phyloP scores from a whole-genome alignment of 805 yeast species.

The Candida berthetii region DNA sequence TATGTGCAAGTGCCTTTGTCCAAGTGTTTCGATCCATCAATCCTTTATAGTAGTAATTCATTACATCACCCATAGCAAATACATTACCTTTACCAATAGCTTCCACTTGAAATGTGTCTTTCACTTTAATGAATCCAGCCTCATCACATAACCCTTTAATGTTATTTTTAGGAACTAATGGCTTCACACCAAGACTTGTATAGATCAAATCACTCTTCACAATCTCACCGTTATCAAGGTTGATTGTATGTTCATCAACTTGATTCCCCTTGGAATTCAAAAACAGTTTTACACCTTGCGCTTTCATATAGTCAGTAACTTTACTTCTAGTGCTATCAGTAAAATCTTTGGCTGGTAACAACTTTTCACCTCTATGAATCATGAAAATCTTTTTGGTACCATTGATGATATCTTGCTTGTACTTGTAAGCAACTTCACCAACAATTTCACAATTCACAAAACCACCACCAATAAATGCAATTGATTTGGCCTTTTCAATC shows the following conservation, averaged over 20 bases:
- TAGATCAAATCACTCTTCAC: constrained; percentile 10
- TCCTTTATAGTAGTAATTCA: constrained; percentile 18
- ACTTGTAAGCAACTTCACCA: constrained; percentile 24
- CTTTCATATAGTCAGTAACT: constrained; percentile 9
- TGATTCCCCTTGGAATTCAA: constrained; percentile 4
- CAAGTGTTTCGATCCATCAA: constrained; percentile 7
- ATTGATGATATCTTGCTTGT: constrained; percentile 7
- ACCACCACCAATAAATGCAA: constrained; percentile 28
- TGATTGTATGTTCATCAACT: too few relatives aligned
- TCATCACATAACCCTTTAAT: constrained; percentile 7
- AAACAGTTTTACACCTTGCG: constrained; percentile 9
- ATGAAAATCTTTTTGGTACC: constrained; percentile 11
- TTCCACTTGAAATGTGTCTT: constrained; percentile 12
- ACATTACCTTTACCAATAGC: constrained; percentile 9
- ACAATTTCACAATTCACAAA: constrained; percentile 22
- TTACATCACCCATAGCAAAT: constrained; percentile 29
- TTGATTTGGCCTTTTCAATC: constrained; percentile 17
- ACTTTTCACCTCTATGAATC: constrained; percentile 8
- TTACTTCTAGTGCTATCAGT: constrained; percentile 4
- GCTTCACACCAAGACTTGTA: constrained; percentile 12
- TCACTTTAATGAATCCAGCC: constrained; percentile 14
- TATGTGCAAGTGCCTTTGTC: constrained; percentile 10
- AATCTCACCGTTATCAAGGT: constrained; percentile 2
- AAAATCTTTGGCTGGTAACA: too few relatives aligned
- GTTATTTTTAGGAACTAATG: constrained; percentile 15